phyloP scores from a whole-genome alignment of 2,329 filamentous ascomycete species.

The Paraconiothyrium sp. region DNA sequence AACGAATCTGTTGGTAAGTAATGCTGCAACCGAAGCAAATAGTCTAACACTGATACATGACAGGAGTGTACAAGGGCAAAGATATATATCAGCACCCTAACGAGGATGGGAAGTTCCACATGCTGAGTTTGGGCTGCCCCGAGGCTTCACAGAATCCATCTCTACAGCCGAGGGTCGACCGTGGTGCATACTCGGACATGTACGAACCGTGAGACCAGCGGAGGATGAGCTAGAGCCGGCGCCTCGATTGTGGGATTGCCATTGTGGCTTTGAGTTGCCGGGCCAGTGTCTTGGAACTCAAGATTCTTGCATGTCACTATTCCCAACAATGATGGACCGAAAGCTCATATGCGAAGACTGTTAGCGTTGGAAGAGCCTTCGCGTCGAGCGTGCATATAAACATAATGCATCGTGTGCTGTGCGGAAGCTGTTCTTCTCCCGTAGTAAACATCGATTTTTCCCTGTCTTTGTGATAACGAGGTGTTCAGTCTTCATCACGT shows the following conservation, averaged over 20 bases:
- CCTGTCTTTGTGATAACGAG: neutral
- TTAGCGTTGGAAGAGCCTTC: neutral
- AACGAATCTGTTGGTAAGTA: constrained; percentile 19
- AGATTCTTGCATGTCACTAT: neutral
- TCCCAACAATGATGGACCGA: neutral
- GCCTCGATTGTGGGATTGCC: neutral
- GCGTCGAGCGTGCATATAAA: neutral
- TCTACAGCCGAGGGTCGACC: neutral
- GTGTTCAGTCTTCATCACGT: neutral
- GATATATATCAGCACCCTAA: constrained; percentile 14
- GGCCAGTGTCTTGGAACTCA: neutral
- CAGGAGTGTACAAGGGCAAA: constrained; percentile 6
- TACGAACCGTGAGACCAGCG: neutral
- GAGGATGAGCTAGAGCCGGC: neutral
- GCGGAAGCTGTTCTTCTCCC: neutral
- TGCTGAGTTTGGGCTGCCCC: constrained; percentile 10
- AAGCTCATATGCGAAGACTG: neutral
- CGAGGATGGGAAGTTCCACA: constrained; percentile 19
- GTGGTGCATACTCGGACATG: constrained; percentile 3
- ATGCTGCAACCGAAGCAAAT: neutral
- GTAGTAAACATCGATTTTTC: neutral
- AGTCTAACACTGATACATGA: neutral
- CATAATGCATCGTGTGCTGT: neutral
- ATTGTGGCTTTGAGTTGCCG: neutral
- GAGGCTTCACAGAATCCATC: neutral